phyloP scores from a whole-genome alignment of 768 basidiomycete genomes.

The Mycena sanguinolenta region DNA sequence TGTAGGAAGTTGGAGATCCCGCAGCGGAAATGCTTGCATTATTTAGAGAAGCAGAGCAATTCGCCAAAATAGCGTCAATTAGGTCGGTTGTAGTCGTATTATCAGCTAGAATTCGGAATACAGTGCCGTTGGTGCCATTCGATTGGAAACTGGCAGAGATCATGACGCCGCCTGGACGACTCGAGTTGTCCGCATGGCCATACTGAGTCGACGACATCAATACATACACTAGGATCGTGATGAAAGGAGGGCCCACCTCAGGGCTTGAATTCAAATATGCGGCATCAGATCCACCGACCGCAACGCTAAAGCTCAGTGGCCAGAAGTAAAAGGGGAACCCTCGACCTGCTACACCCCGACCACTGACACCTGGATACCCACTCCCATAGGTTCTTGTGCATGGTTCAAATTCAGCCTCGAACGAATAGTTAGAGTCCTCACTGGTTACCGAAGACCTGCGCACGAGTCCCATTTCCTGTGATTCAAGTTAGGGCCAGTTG shows the following conservation, averaged over 20 bases:
- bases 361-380: slow-evolving; percentile 57
- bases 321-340: slow-evolving; percentile 55
- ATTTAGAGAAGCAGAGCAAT: slow-evolving; percentile 57
- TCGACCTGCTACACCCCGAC: slow-evolving; percentile 50
- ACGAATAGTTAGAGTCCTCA: not conserved
- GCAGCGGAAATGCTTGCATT: slow-evolving; percentile 42
- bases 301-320: slow-evolving; percentile 57
- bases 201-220: slow-evolving; percentile 49
- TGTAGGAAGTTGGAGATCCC: slow-evolving; percentile 50
- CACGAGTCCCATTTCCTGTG: slow-evolving; percentile 55
- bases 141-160: slow-evolving; percentile 60
- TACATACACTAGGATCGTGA: too few species aligned
- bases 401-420: not conserved
- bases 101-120: slow-evolving; percentile 64
- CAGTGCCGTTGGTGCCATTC: slow-evolving; percentile 49
- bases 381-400: slow-evolving; percentile 52
- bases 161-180: slow-evolving; percentile 65
- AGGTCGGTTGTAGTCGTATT: slow-evolving; percentile 61
- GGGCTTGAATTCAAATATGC: slow-evolving; percentile 46
- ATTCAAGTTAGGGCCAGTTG: not conserved
- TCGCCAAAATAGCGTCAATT: slow-evolving; percentile 54
- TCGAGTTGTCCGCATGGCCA: slow-evolving; percentile 56
- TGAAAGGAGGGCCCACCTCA: slow-evolving; percentile 10
- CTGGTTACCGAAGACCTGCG: slow-evolving; percentile 50
- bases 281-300: slow-evolving; percentile 24